These are phyloP conservation scores for Citrus sinensis DNA, from an alignment of 345 rosid genomes.

Conservation along the genomic window DVS_A1.0 CM039168.1:24830501-24831000, in stretches of 20 bases:
- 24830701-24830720: background rate
- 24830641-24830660: background rate
- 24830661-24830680: constrained; percentile 22
- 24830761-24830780: constrained; percentile 32
- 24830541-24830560: constrained; percentile 67
- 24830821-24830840: too few species aligned
- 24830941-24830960: background rate
- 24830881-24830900: too few species aligned
- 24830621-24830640: background rate
- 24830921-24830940: constrained; percentile 10
- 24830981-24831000: background rate
- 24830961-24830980: background rate
- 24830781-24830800: background rate
- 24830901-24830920: background rate
- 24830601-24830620: too few species aligned
- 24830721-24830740: constrained; percentile 6
- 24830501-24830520: constrained; percentile 78
- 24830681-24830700: constrained; percentile 28
- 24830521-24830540: constrained; percentile 70
- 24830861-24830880: too few species aligned
- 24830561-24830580: background rate
- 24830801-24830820: too few species aligned
- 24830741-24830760: constrained; percentile 10
- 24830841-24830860: too few species aligned
- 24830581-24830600: background rate